These are phyloP conservation scores for Auricularia sp. DNA, from an alignment of 768 basidiomycete genomes.

Conservation along the genomic window DNA sequence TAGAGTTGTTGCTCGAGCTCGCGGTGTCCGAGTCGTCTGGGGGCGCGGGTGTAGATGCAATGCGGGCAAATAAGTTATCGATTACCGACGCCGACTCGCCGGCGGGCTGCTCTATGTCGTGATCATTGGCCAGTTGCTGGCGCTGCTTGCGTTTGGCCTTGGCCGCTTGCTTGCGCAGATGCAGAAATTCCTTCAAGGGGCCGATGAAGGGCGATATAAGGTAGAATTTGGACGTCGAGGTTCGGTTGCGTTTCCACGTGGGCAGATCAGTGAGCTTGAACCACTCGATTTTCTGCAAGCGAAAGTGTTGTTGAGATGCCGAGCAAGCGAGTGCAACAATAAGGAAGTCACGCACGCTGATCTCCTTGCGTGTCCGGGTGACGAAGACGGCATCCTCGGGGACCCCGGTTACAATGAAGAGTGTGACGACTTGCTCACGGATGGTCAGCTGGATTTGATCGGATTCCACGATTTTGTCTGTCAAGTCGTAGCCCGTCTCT, in stretches of 20 bases:
- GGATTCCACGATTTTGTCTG: slow-evolving; percentile 50
- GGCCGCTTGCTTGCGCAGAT: not conserved
- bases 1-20: not conserved
- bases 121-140: not conserved
- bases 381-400: slow-evolving; percentile 83
- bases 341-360: slow-evolving; percentile 57
- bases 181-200: not conserved
- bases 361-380: slow-evolving; percentile 95
- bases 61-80: not conserved
- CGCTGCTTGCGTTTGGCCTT: not conserved
- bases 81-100: not conserved
- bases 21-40: not conserved
- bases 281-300: slow-evolving; percentile 86
- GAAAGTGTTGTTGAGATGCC: not conserved
- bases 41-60: not conserved
- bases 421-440: slow-evolving; percentile 81
- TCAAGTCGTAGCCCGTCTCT: slow-evolving; percentile 91
- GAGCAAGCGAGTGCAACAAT: not conserved
- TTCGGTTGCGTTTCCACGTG: slow-evolving; percentile 78
- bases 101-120: not conserved
- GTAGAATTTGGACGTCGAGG: slow-evolving; percentile 71
- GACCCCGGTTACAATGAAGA: slow-evolving; percentile 84
- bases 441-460: slow-evolving; percentile 79
- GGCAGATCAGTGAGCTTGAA: slow-evolving; percentile 83
- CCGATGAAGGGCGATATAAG: slow-evolving; percentile 88